Base-by-base conservation (phyloP, 768 basidiomycete species). In the Pleurotus citrinopileatus region DNA sequence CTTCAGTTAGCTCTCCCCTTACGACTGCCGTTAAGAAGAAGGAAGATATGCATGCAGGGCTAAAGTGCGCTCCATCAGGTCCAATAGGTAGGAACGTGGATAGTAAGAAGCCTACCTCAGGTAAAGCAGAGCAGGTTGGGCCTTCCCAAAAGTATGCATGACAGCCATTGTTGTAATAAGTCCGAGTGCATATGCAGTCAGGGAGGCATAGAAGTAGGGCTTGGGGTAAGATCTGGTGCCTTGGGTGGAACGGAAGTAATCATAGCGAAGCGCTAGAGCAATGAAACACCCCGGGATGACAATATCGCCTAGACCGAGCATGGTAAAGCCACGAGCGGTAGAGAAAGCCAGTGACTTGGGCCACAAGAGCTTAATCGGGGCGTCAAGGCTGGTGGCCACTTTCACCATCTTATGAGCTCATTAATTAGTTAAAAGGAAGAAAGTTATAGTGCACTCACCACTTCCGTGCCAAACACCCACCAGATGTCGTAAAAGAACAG, bases 401-500 rank as follows among this genome's bases (percentile, higher is more conserved):
- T 85, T 85, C 20, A 96, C 86, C 95, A 98, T 98, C 90, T 93
- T 61, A 8, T 43, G 55, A 23, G 43, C 17, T 50, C 26, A 19
- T 59, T 22, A 56, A 47, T 26, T 45, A 38, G n/a, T n/a, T 20
- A 17, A 34, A 17, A 43, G 17, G 52, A n/a, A 25, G 20, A 53
- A 32, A 40, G 34, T 17, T 15, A 46, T 55, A 13, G 17, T n/a
- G 36, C 2, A 74, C 88, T 65, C 67, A 90, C 90, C 69, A 93
- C 90, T 62, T 85, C 80, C 0, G 89, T 89, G 17, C 89, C 90
- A 66, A 94, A 95, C 2, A 95, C 93, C 91, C 91, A 97, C 81
- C 87, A 96, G 36, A 97, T 82, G 65, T 98, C 96, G 65, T 98
- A 98, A 37, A 97, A 42, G 71, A 98, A 93, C 20, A 99, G 73